Conservation (phyloP, 1,284 basidiomycete species). For the Baeospora myosura region DNA sequence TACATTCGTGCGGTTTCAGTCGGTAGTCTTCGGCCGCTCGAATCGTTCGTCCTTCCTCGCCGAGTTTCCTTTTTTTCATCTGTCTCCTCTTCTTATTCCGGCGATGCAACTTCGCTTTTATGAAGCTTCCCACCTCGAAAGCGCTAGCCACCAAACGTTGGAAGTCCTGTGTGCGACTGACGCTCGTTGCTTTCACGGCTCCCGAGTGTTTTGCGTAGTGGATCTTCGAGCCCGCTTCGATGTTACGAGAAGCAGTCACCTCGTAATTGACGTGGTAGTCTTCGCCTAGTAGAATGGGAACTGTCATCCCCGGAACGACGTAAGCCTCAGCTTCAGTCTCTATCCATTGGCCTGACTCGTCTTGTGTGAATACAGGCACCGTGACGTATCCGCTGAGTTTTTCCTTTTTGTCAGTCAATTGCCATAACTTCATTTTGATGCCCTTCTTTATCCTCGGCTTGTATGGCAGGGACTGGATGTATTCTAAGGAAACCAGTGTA, state of each 20-base stretch:
- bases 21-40: neutral
- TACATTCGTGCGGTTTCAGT: neutral
- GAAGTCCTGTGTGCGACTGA: neutral
- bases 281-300: conserved; percentile 20
- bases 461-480: conserved; percentile 1
- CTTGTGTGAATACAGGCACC: conserved; percentile 1
- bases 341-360: conserved; percentile 8
- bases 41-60: neutral
- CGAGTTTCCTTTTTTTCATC: neutral
- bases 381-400: conserved; percentile 12
- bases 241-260: conserved; percentile 4
- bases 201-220: neutral
- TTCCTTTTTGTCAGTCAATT: conserved; percentile 11
- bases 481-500: conserved; percentile 12
- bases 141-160: neutral
- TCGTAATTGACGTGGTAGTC: conserved; percentile 21
- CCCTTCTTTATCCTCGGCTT: conserved; percentile 8
- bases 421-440: conserved; percentile 11
- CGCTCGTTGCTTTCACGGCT: neutral
- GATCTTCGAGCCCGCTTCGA: neutral
- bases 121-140: neutral
- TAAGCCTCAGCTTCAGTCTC: conserved; percentile 17
- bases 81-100: neutral
- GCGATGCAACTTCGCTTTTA: neutral
- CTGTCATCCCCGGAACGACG: conserved; percentile 20